These are phyloP conservation scores for Annona cherimola DNA, from an alignment of 164 flowering plant species.

Conservation along the genomic window DNA sequence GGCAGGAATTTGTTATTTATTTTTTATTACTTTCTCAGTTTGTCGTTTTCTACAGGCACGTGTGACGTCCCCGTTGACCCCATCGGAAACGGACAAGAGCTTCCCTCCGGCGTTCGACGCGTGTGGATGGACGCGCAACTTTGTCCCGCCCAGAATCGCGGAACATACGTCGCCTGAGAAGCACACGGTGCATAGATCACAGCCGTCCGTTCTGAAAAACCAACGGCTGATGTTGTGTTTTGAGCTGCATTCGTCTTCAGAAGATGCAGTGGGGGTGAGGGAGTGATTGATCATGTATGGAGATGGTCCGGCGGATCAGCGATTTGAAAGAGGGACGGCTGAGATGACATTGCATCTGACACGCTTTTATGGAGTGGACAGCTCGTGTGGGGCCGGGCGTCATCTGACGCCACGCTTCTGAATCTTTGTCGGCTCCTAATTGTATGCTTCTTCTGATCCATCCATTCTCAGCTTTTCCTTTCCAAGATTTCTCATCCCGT, in stretches of 20 bases:
- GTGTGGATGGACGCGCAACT: neutral
- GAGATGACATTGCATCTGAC: neutral
- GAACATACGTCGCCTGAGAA: too few species aligned
- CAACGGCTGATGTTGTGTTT: too few species aligned
- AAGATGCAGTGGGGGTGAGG: too few species aligned
- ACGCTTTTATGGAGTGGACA: neutral
- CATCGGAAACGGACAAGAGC: neutral
- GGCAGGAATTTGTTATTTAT: neutral
- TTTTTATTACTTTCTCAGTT: too few species aligned
- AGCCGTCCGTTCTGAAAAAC: too few species aligned
- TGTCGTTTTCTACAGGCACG: neutral
- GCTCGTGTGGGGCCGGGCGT: neutral
- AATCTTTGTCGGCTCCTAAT: neutral
- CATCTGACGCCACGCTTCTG: neutral
- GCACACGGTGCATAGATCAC: too few species aligned
- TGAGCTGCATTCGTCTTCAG: too few species aligned
- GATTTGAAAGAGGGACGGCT: too few species aligned
- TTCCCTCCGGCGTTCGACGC: neutral
- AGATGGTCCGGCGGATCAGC: too few species aligned
- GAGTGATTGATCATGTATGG: too few species aligned
- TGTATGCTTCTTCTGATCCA: neutral
- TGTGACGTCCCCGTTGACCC: neutral
- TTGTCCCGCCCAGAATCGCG: too few species aligned
- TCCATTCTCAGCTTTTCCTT: neutral
- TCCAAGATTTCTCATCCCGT: neutral